phyloP scores from a whole-genome alignment of 768 basidiomycete genomes.

The Mycena rebaudengoi region DNA sequence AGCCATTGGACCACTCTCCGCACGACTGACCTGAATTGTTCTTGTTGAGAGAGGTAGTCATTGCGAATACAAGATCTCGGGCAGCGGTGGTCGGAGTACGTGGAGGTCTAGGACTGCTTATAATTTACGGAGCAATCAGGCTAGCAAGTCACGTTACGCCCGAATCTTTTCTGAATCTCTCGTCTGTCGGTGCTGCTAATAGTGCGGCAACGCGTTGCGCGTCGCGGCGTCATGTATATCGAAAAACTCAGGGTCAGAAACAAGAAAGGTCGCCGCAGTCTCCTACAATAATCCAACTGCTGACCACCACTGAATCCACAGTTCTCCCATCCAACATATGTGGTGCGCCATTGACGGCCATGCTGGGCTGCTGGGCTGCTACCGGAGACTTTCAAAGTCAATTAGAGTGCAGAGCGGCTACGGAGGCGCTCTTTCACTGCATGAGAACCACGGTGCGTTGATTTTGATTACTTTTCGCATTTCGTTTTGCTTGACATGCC shows the following conservation, averaged over 20 bases:
- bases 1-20: neutral
- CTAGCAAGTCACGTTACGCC: slow-evolving; percentile 1
- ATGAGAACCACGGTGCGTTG: slow-evolving; percentile 84
- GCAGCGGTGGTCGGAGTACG: slow-evolving; percentile 18
- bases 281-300: neutral
- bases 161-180: neutral
- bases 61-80: slow-evolving; percentile 17
- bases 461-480: slow-evolving; percentile 2
- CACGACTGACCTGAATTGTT: slow-evolving; percentile 80
- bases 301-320: slow-evolving; percentile 32
- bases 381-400: slow-evolving; percentile 66
- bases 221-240: slow-evolving; percentile 66
- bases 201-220: slow-evolving; percentile 7
- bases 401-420: slow-evolving; percentile 62
- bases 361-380: slow-evolving; percentile 91
- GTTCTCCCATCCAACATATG: slow-evolving; percentile 64
- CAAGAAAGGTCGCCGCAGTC: slow-evolving; percentile 64
- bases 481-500: slow-evolving; percentile 1
- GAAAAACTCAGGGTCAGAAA: slow-evolving; percentile 84
- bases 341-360: slow-evolving; percentile 71
- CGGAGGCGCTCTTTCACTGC: slow-evolving; percentile 75
- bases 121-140: too few species aligned
- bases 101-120: slow-evolving; percentile 17
- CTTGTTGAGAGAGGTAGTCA: slow-evolving; percentile 68
- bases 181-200: neutral